Base-by-base conservation (phyloP, 2,329 filamentous ascomycete species). In the Sordariomycetes sp. region DNA sequence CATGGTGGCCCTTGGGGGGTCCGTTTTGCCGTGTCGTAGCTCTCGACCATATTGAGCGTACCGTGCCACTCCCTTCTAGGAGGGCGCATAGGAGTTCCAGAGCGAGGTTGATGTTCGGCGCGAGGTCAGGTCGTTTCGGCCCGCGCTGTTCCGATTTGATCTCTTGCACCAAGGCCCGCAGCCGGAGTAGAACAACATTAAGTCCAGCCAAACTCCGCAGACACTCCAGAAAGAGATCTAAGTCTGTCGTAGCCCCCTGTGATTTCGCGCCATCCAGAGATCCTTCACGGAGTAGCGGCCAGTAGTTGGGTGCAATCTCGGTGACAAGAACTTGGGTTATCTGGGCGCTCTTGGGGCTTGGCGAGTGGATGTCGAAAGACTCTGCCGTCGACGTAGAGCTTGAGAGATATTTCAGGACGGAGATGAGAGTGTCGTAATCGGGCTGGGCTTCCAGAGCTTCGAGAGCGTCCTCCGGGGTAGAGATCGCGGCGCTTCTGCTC, bases 231-330 rank as follows among this genome's bases (percentile, higher is more conserved):
- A 97, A 72, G 2, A 80, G 69, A 48, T 72, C 69, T 1, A 76
- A 64, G 46, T 79, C 78, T 25, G 64, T 65, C 63, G 69, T 64
- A 55, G 59, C 64, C 22, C 58, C 60, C 3, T 28, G 43, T 34
- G 57, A 50, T 2, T 54, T 11, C 32, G 62, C 54, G 6, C 55
- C 40, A 2, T 64, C 60, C 32, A 68, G 34, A 2, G 67, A 68
- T n/a, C 72, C 73, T 59, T 81, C 78, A 43, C 76, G 72, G 18
- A 93, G 67, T 10, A 83, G 65, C 3, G 76, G 68, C 93, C 94
- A 97, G 71, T 93, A 96, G 67, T 92, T 89, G 1, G 89, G 88
- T 8, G 90, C 75, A 28, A 88, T 91, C 35, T 85, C 82, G 18
- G 81, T 85, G 60, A 95, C 83, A 40, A 99, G 73, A 14, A 18